phyloP scores from a whole-genome alignment of 208 protist genomes.

The Leptomonas pyrrhocoris region DNA sequence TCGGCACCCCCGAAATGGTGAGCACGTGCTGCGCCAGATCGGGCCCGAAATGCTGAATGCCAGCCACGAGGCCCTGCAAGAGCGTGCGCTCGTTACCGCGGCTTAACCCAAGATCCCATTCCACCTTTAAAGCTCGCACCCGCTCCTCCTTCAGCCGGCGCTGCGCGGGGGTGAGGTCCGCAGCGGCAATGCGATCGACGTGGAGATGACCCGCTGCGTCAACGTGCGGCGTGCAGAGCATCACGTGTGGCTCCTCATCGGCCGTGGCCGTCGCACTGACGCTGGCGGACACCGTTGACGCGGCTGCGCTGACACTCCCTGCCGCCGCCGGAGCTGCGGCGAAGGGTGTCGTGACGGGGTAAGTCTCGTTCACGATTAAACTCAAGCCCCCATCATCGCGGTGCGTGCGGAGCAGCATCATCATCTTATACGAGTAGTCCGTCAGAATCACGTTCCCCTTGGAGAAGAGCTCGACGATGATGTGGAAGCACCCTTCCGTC shows the following conservation, averaged over 20 bases:
- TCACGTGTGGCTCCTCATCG: constrained; percentile 5
- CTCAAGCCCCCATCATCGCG: constrained; percentile 77
- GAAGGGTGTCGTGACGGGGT: constrained; percentile 60
- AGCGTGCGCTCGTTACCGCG: constrained; percentile 53
- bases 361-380: constrained; percentile 71
- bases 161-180: constrained; percentile 24
- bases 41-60: constrained; percentile 71
- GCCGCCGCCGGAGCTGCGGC: background rate
- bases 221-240: constrained; percentile 26
- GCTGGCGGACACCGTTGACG: background rate
- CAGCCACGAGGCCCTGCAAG: constrained; percentile 52
- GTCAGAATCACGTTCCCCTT: constrained; percentile 98
- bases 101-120: constrained; percentile 58
- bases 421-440: constrained; percentile 93
- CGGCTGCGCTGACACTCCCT: background rate
- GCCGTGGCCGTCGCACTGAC: background rate
- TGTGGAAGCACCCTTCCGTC: constrained; percentile 76
- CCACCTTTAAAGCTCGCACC: constrained; percentile 28
- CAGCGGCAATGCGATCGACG: constrained; percentile 14
- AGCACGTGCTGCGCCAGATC: constrained; percentile 80
- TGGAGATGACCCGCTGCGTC: constrained; percentile 26
- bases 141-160: constrained; percentile 27
- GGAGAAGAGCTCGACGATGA: constrained; percentile 89
- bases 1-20: constrained; percentile 38
- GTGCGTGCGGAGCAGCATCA: constrained; percentile 93